A percentile compares a stretch with the other conserved stretches of the same genome.
These are phyloP conservation scores for Trichoderma brevicompactum DNA, from an alignment of 2,329 filamentous ascomycete genomes.

Conservation along the genomic window DNA sequence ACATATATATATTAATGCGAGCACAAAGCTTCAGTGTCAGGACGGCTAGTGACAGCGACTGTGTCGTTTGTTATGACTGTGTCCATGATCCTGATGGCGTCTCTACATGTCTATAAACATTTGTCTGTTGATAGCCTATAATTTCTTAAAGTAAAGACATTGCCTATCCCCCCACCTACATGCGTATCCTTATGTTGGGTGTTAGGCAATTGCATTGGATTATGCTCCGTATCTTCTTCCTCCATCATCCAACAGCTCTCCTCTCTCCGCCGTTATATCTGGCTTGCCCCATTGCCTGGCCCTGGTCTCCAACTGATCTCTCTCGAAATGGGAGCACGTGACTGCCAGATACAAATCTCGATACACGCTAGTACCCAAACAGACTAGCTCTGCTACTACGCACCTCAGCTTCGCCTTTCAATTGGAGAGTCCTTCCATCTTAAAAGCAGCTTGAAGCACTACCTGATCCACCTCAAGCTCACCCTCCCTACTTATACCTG, in stretches of 20 bases:
- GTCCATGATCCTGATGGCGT: not conserved
- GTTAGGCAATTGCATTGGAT: not conserved
- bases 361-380: constrained; percentile 11
- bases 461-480: constrained; percentile 34
- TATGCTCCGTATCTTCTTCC: not conserved
- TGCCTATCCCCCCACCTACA: not conserved
- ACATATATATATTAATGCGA: not conserved
- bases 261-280: too few species aligned
- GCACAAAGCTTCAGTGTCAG: not conserved
- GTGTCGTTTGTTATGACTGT: too few species aligned
- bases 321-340: constrained; percentile 8
- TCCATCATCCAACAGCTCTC: not conserved
- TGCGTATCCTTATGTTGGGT: not conserved
- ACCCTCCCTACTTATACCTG: constrained; percentile 32
- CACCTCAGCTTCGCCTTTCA: constrained; percentile 31
- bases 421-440: constrained; percentile 32
- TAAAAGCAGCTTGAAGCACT: constrained; percentile 37
- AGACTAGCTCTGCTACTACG: constrained; percentile 42
- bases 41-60: not conserved
- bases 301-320: constrained; percentile 1
- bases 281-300: not conserved
- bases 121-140: not conserved
- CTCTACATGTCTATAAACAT: not conserved
- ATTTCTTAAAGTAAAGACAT: not conserved
- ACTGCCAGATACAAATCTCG: constrained; percentile 5